Evolutionary conservation across 495 filamentous ascomycete species (phyloP), one percentile per base, ranked within the genome.

Genomic region (Aspergillus taichungensis): DNA sequence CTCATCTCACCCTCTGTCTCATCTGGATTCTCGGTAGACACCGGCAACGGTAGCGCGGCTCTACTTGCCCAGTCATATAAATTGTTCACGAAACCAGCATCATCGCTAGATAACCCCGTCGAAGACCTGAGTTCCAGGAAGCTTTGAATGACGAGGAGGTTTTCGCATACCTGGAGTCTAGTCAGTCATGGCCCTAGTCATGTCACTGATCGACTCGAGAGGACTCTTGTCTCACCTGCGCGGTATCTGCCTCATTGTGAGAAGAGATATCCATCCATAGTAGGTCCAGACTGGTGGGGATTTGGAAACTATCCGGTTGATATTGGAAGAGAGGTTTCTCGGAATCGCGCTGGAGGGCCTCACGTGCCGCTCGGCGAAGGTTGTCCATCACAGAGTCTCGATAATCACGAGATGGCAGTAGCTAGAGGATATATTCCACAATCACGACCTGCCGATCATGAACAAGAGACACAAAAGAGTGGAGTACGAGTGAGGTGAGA

Each of bases 1-100:
- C 45, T 8, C 50, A 27, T 27, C 66, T 49, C 29, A 65, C 54
- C 18, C 18, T 62, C 50, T 41, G 49, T 37, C 6, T 66, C 63
- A 11, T 61, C 59, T n/a, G 52, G 48, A n/a, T 30, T 34, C 30
- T 53, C 44, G 14, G 55, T 61, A 45, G 68, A 71, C 27, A 59
- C 60, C 0, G 61, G 37, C 4, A 57, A 61, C 5, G 71, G 69
- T 3, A 72, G 55, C 13, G 63, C 59, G 30, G 47, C 37, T 32
- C 42, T 30, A 40, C 56, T 59, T 6, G 63, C 57, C 69, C 71
- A 73, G 7, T 54, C 46, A 37, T 65, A 67, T 9, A 74, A 12
- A 3, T 54, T 47, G 34, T 55, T 51, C 6, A 58, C 52, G 9
- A 56, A 55, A 9, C 51, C 38, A 12, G 49, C 51, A 32, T 74